Evolutionary conservation across 202 grass and related monocot genomes (phyloP).

Genomic region (Miscanthus sacchariflorus): DNA sequence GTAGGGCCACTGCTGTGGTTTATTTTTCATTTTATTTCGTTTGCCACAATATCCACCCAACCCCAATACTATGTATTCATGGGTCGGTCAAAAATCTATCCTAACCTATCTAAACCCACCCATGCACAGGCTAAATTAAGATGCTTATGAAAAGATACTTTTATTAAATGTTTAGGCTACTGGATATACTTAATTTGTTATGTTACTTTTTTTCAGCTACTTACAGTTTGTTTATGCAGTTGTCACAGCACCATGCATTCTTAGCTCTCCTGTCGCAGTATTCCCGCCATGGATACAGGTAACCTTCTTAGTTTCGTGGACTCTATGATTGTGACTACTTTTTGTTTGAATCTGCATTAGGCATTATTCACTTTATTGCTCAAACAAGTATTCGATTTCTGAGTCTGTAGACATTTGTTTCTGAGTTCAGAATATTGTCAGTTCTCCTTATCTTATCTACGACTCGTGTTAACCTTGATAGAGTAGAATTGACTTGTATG

Average conservation of each 20-base stretch:
- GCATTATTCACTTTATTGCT: constrained; percentile 15
- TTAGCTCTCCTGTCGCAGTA: constrained; percentile 62
- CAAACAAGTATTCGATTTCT: not conserved
- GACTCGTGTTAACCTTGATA: not conserved
- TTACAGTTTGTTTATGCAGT: constrained; percentile 46
- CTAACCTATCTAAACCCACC: not conserved
- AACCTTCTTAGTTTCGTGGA: constrained; percentile 17
- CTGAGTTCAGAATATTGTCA: constrained; percentile 19
- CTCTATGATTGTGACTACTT: constrained; percentile 5
- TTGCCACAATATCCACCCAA: not conserved
- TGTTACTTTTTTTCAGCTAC: constrained; percentile 24
- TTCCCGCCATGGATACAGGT: constrained; percentile 67
- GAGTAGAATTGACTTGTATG: not conserved
- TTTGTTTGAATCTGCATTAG: constrained; percentile 23
- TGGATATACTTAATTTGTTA: constrained; percentile 16
- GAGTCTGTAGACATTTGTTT: not conserved
- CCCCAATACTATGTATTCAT: too few species aligned
- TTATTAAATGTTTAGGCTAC: constrained; percentile 6
- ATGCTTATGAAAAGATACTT: constrained; percentile 5
- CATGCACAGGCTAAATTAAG: not conserved
- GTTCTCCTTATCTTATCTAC: not conserved
- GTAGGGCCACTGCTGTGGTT: not conserved
- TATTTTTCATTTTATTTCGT: not conserved
- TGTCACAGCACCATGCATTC: constrained; percentile 65
- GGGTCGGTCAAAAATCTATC: not conserved